phyloP scores from a whole-genome alignment of 208 protist species.

The Wallacemonas rigidus region DNA sequence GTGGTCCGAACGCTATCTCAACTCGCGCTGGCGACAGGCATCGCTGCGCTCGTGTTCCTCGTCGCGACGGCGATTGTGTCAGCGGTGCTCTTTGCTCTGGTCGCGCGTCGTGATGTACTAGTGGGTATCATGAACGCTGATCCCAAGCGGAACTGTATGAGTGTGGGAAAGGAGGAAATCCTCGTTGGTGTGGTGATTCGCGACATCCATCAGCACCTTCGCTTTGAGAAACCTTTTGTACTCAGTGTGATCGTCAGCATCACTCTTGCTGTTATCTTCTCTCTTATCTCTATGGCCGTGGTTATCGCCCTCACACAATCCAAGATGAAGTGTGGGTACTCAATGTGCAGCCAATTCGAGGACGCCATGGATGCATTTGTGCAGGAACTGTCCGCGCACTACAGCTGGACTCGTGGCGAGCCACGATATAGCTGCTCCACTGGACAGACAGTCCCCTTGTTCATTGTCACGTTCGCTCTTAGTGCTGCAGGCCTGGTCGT shows the following conservation, averaged over 20 bases:
- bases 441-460: constrained; percentile 27
- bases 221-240: constrained; percentile 26
- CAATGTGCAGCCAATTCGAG: constrained; percentile 35
- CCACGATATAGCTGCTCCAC: constrained; percentile 20
- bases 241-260: constrained; percentile 20
- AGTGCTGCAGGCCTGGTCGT: constrained; percentile 13
- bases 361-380: constrained; percentile 43
- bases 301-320: constrained; percentile 21
- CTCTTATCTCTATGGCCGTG: constrained; percentile 31
- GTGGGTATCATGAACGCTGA: constrained; percentile 21
- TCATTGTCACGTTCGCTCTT: constrained; percentile 30
- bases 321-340: constrained; percentile 44
- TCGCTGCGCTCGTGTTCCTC: constrained; percentile 31
- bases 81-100: constrained; percentile 28
- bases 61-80: constrained; percentile 18
- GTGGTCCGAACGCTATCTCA: constrained; percentile 15
- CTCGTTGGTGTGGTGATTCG: constrained; percentile 21
- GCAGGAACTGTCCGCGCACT: neutral
- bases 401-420: neutral
- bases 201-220: constrained; percentile 26
- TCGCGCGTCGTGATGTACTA: constrained; percentile 27
- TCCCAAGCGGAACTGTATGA: constrained; percentile 17
- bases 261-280: constrained; percentile 27
- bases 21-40: constrained; percentile 25
- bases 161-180: constrained; percentile 19